A percentile compares a stretch with the other conserved stretches of the same genome.
phyloP scores from a whole-genome alignment of 1,139 yeast species.

The Geotrichum bryndzae region DNA sequence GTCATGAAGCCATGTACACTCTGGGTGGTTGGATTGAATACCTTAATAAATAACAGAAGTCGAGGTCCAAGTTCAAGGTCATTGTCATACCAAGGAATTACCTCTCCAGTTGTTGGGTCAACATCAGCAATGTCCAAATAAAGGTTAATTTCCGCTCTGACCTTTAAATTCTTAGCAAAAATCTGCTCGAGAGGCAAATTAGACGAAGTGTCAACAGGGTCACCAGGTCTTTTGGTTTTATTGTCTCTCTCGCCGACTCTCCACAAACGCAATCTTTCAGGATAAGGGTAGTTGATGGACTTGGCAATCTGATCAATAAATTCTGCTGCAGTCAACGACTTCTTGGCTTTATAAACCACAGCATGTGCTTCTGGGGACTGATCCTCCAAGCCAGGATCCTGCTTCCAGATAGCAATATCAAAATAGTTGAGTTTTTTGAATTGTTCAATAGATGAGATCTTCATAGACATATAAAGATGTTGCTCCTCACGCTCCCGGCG shows the following conservation, averaged over 20 bases:
- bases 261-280: slow-evolving; percentile 50
- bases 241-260: slow-evolving; percentile 65
- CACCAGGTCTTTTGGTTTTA: slow-evolving; percentile 62
- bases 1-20: slow-evolving; percentile 59
- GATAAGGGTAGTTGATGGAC: slow-evolving; percentile 34
- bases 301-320: slow-evolving; percentile 49
- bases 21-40: slow-evolving; percentile 56
- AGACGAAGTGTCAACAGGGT: slow-evolving; percentile 40
- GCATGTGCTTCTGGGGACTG: slow-evolving; percentile 45
- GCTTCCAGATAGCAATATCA: slow-evolving; percentile 50
- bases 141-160: slow-evolving; percentile 20
- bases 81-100: slow-evolving; percentile 10
- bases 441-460: slow-evolving; percentile 48
- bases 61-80: slow-evolving; percentile 23
- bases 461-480: slow-evolving; percentile 61
- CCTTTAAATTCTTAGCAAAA: slow-evolving; percentile 30
- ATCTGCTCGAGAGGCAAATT: slow-evolving; percentile 43
- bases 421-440: slow-evolving; percentile 63
- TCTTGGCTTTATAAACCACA: slow-evolving; percentile 47
- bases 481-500: slow-evolving; percentile 72
- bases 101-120: slow-evolving; percentile 16
- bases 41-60: slow-evolving; percentile 58
- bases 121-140: slow-evolving; percentile 31
- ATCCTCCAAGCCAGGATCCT: slow-evolving; percentile 11
- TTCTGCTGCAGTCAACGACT: slow-evolving; percentile 49